Percentiles rank a stretch among this genome's conserved stretches.
Evolutionary conservation across 306 rosid species (phyloP).

Genomic region (Acmispon strigosus): DNA sequence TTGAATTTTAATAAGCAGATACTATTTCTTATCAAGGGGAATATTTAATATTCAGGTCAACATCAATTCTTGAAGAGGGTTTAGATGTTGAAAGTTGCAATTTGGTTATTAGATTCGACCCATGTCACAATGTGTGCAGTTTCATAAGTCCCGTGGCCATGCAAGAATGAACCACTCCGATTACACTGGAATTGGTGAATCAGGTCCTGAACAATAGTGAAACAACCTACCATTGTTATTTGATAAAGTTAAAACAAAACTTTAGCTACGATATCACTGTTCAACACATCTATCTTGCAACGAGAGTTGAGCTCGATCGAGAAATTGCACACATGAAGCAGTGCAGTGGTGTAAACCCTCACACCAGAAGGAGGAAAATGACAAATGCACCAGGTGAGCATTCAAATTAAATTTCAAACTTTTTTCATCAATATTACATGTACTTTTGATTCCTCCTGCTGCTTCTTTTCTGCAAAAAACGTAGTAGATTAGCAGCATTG

Average conservation of each 20-base stretch:
- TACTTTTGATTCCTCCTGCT: no score
- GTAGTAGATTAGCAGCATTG: no score
- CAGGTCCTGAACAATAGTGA: slow-evolving; percentile 7
- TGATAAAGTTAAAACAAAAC: slow-evolving; percentile 50
- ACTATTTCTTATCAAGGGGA: slow-evolving; percentile 8
- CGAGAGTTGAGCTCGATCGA: slow-evolving; percentile 42
- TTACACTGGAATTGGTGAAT: slow-evolving; percentile 47
- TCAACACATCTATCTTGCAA: slow-evolving; percentile 48
- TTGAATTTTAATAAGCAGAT: not conserved
- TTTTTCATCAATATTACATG: no score
- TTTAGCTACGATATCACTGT: slow-evolving; percentile 42
- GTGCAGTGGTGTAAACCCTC: no score
- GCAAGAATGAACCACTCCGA: slow-evolving; percentile 79
- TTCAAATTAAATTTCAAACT: no score
- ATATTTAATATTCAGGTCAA: slow-evolving; percentile 51
- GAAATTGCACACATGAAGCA: slow-evolving; percentile 42
- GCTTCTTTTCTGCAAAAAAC: no score
- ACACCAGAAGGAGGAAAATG: no score
- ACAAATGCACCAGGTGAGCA: no score
- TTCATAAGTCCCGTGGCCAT: slow-evolving; percentile 87
- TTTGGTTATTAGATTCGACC: slow-evolving; percentile 86
- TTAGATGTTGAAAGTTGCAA: slow-evolving; percentile 87
- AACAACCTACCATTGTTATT: slow-evolving; percentile 55
- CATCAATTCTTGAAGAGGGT: slow-evolving; percentile 92
- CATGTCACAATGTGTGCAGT: slow-evolving; percentile 71